Evolutionary conservation across 768 basidiomycete genomes (phyloP).

Genomic region (Baorangia bicolor): DNA sequence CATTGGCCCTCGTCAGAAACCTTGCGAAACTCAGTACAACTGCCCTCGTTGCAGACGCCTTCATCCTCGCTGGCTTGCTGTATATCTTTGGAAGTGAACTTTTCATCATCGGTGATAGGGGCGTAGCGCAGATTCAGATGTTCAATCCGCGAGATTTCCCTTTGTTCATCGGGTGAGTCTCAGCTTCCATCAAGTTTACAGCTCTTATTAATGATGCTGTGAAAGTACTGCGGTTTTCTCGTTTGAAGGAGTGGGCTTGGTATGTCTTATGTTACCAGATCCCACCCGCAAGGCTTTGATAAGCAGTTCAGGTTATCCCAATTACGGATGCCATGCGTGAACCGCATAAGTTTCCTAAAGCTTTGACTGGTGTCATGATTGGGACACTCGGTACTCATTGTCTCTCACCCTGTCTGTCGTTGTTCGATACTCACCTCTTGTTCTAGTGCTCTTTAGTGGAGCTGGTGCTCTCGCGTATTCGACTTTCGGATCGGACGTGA

Average conservation of each 20-base stretch:
- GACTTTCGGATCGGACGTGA: constrained; percentile 82
- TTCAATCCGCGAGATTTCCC: constrained; percentile 93
- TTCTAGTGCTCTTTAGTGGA: constrained; percentile 77
- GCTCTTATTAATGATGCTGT: constrained; percentile 3
- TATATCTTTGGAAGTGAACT: constrained; percentile 91
- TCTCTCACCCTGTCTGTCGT: neutral
- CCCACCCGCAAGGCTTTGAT: neutral
- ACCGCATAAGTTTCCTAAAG: constrained; percentile 88
- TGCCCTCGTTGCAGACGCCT: constrained; percentile 90
- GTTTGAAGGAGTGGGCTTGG: constrained; percentile 95
- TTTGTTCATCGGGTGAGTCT: constrained; percentile 80
- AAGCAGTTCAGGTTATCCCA: constrained; percentile 69
- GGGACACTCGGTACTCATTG: constrained; percentile 60
- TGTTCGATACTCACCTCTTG: constrained; percentile 3
- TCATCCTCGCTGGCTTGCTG: constrained; percentile 85
- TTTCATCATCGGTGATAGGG: constrained; percentile 58
- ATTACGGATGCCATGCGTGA: constrained; percentile 97
- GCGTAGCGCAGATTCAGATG: constrained; percentile 75
- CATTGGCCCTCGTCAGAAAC: constrained; percentile 86
- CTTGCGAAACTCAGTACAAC: constrained; percentile 93
- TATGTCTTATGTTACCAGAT: constrained; percentile 34
- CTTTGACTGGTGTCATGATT: constrained; percentile 90
- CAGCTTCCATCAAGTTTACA: neutral
- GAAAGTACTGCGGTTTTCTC: constrained; percentile 94
- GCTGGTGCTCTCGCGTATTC: constrained; percentile 85